Evolutionary conservation across 139 green algal genomes (phyloP), one percentile per base, ranked within the genome.

Genomic region (Diplosphaera chodatii): DNA sequence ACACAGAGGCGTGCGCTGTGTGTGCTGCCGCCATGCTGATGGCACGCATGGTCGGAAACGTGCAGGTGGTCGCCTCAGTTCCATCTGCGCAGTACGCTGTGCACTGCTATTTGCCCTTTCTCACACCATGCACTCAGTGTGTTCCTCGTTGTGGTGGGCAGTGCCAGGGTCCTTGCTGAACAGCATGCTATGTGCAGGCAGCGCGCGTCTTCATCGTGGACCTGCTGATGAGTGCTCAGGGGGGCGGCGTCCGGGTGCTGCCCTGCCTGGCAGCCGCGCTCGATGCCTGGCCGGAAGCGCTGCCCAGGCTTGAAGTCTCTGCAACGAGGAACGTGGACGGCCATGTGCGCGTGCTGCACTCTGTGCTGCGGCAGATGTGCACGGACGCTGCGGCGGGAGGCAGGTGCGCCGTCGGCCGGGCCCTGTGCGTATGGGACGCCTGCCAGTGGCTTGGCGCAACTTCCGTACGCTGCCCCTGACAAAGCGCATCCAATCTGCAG

Each of bases 1-100:
- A 69, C 31, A 69, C 64, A 4, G 64, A 69, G 32, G 64, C 64
- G 16, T 69, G 32, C 32, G 64, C 64, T 10, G 31, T 48, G 31
- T 40, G 31, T 28, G 64, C 64, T 10, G 64, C 64, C 6, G n/a
- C 31, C 16, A 34, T 23, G 32, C 23, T 34, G 29, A 31, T 69
- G 31, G 32, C 25, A 20, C 64, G 64, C 16, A 28, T 48, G 31
- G 32, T 55, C 32, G 64, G 64, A 1, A 22, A n/a, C 32, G 3
- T 69, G 64, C 64, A 69, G 64, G 64, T 48, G 32, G 29, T 21
- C 25, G 10, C 15, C 30, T 6, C 37, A n/a, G n/a, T n/a, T n/a
- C n/a, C n/a, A n/a, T n/a, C n/a, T n/a, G n/a, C n/a, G n/a, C n/a
- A n/a, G n/a, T n/a, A n/a, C n/a, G n/a, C n/a, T n/a, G n/a, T n/a